Base-by-base conservation (phyloP, 331 rosid species). In the Prunus yedoensis region DNA sequence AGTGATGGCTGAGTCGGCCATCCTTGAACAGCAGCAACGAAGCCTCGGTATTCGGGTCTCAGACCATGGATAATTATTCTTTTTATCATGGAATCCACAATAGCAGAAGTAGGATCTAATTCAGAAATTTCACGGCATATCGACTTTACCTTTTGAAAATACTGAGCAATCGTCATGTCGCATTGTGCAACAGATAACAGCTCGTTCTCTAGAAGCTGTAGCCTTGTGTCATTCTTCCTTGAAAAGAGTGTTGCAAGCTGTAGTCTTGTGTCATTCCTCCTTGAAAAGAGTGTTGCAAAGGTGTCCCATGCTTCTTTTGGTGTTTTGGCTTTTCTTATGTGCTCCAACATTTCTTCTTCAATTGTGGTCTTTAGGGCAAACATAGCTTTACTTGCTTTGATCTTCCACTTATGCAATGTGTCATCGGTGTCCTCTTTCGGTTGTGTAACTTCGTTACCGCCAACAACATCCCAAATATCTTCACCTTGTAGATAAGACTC, bases 231-330 rank as follows among this genome's bases (percentile, higher is more conserved):
- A 32, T 41, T 72, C 41, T 11, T 32, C 38, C 38, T 32, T 0
- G 1, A 32, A 32, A 32, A 30, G 0, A 4, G 38, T 32, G 38
- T 0, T 1, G 6, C 38, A 32, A 4, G 38, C 0, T 4, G 1
- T 32, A 32, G 38, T 4, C 38, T 32, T 32, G 7, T 32, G 7
- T 0, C 38, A 32, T 32, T 32, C 38, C 38, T 35, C 15, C 11
- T 12, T 72, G 54, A 59, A 20, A 45, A 45, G 30, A 61, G 66
- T 61, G 20, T 13, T 2, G 41, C 18, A 28, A 61, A 61, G 1
- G 66, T 61, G 66, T 61, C 43, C 1, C 66, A 61, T 61, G 45
- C 45, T 61, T 27, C 66, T 61, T 61, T 61, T 10, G 20, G 43
- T 10, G n/a, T 61, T 61, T 25, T 61, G 38, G 7, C 38, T 1